Evolutionary conservation across 306 rosid species (phyloP).

Genomic region (Fagus sylvatica): DNA sequence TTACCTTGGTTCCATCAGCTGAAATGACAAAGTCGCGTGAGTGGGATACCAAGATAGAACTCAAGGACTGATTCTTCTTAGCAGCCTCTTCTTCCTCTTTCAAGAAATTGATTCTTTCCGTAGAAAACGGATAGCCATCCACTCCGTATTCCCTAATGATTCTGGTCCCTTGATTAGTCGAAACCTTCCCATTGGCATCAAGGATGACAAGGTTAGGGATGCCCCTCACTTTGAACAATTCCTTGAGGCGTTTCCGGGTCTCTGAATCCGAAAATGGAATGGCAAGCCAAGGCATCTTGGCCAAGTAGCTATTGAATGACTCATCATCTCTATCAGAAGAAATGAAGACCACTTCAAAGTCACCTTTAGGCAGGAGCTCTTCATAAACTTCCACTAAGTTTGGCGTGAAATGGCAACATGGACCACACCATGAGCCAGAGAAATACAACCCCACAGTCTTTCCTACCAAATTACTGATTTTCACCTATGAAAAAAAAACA

Average conservation of each 20-base stretch:
- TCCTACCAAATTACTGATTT: conserved; percentile 29
- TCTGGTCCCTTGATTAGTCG: conserved; percentile 23
- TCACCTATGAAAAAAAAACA: conserved; percentile 30
- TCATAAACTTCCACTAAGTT: conserved; percentile 33
- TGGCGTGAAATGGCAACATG: conserved; percentile 54
- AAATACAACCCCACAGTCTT: conserved; percentile 48
- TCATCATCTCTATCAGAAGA: conserved; percentile 45
- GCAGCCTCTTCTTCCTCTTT: conserved; percentile 33
- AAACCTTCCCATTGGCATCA: conserved; percentile 37
- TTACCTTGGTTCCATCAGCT: conserved; percentile 52
- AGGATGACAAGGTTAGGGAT: conserved; percentile 46
- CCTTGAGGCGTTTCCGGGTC: conserved; percentile 32
- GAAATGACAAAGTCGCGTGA: conserved; percentile 61
- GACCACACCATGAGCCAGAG: conserved; percentile 57
- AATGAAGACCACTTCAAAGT: conserved; percentile 49
- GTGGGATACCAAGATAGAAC: conserved; percentile 44
- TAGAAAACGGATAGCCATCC: conserved; percentile 44
- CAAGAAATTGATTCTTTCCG: conserved; percentile 28
- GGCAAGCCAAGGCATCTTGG: conserved; percentile 65
- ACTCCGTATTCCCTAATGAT: conserved; percentile 41
- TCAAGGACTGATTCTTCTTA: conserved; percentile 51
- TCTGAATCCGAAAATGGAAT: conserved; percentile 35
- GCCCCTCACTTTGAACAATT: conserved; percentile 44
- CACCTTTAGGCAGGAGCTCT: conserved; percentile 32
- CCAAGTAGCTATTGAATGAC: conserved; percentile 42